phyloP scores from a whole-genome alignment of 352 stramenopile species.

The Hyaloperonospora arabidopsidis region DNA sequence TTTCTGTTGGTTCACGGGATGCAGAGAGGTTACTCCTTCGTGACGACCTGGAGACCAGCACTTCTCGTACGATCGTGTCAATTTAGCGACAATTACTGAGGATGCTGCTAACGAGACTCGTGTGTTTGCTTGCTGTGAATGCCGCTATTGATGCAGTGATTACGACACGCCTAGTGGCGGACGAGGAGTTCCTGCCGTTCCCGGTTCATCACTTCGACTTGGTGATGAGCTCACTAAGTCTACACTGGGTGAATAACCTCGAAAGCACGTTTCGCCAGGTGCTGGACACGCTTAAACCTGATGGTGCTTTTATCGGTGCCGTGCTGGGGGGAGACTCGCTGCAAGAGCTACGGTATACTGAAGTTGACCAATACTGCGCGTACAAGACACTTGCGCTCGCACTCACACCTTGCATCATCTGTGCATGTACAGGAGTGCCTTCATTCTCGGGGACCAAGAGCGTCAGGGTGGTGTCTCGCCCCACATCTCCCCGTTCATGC shows the following conservation, averaged over 20 bases:
- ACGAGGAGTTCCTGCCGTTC: slow-evolving; percentile 94
- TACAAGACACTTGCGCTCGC: neutral
- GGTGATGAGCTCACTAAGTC: slow-evolving; percentile 88
- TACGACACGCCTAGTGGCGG: slow-evolving; percentile 68
- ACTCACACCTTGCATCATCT: slow-evolving; percentile 1
- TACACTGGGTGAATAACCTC: slow-evolving; percentile 98
- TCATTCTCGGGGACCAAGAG: slow-evolving; percentile 93
- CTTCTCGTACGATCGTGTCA: slow-evolving; percentile 10
- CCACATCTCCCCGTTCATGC: slow-evolving; percentile 94
- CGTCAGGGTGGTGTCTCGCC: slow-evolving; percentile 91
- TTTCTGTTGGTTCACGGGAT: neutral
- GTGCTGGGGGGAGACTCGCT: slow-evolving; percentile 94
- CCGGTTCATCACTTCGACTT: slow-evolving; percentile 93
- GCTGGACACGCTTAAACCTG: slow-evolving; percentile 88
- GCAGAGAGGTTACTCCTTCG: slow-evolving; percentile 69
- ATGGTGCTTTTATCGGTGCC: slow-evolving; percentile 94
- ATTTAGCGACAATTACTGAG: neutral
- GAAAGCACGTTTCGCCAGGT: slow-evolving; percentile 77
- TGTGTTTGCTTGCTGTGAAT: neutral
- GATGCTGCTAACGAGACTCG: neutral
- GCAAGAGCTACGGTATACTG: slow-evolving; percentile 84
- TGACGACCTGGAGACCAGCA: slow-evolving; percentile 31
- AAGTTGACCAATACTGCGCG: neutral
- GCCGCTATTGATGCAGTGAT: slow-evolving; percentile 31
- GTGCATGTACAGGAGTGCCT: slow-evolving; percentile 50